Evolutionary conservation across 1,284 basidiomycete genomes (phyloP).

Genomic region (Agroathelia rolfsii): DNA sequence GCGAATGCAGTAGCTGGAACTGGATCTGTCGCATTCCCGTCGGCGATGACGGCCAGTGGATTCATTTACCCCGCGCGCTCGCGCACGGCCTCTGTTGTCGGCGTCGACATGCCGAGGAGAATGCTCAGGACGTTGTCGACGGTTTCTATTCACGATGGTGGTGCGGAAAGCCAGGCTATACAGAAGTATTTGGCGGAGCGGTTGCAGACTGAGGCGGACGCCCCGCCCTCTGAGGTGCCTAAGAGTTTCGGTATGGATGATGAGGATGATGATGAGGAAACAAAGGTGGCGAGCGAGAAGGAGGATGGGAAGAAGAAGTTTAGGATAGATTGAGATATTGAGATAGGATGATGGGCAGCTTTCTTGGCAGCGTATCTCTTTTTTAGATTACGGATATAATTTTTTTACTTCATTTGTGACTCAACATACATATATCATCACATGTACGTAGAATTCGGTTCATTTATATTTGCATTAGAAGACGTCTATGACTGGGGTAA

Average conservation of each 20-base stretch:
- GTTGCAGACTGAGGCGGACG: slow-evolving; percentile 55
- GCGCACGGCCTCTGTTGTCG: slow-evolving; percentile 54
- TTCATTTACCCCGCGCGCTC: slow-evolving; percentile 70
- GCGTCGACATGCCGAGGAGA: slow-evolving; percentile 37
- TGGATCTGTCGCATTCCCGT: slow-evolving; percentile 54
- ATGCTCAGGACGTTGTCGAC: slow-evolving; percentile 71
- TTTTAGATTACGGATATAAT: too few relatives aligned
- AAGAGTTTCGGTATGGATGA: slow-evolving; percentile 45
- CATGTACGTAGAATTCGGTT: too few relatives aligned
- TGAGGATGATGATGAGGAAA: slow-evolving; percentile 25
- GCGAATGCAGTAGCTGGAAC: slow-evolving; percentile 10
- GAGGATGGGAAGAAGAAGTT: slow-evolving; percentile 12
- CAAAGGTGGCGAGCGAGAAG: slow-evolving; percentile 14
- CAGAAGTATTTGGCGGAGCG: slow-evolving; percentile 48
- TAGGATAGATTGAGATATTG: slow-evolving; percentile 8
- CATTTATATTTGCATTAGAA: too few relatives aligned
- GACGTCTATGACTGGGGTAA: too few relatives aligned
- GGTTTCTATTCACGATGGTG: slow-evolving; percentile 72
- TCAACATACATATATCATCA: too few relatives aligned
- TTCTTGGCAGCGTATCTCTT: too few relatives aligned
- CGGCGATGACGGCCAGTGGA: slow-evolving; percentile 32
- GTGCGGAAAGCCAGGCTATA: slow-evolving; percentile 46
- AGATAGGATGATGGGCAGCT: not conserved
- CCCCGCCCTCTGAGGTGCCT: slow-evolving; percentile 67
- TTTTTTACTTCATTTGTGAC: too few relatives aligned